A percentile compares a stretch with the other conserved stretches of the same genome.
Conservation (phyloP, 129 eudicot genomes). For the Saussurea involucrata region DNA sequence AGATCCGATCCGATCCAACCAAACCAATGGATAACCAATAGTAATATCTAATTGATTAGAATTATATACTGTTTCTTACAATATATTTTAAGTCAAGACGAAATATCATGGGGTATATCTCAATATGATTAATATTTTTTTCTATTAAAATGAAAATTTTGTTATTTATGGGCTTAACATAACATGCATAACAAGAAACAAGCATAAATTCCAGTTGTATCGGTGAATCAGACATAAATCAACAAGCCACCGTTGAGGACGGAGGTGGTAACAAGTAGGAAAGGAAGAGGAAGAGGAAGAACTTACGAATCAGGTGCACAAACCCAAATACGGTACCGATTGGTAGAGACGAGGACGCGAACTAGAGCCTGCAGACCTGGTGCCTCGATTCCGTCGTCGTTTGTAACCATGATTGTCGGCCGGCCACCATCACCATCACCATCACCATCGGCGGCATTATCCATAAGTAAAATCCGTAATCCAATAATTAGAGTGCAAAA, state of each 20-base stretch:
- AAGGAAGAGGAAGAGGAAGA: neutral
- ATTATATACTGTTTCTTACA: too few relatives aligned
- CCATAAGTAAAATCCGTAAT: too few relatives aligned
- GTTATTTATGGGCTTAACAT: neutral
- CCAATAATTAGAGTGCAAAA: neutral
- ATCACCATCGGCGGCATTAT: slow-evolving; percentile 13
- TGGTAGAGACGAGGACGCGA: slow-evolving; percentile 67
- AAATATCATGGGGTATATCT: too few relatives aligned
- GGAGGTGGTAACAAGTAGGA: too few relatives aligned
- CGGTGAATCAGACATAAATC: too few relatives aligned
- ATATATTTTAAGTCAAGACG: neutral
- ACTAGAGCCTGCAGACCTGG: slow-evolving; percentile 79
- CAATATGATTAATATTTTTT: too few relatives aligned
- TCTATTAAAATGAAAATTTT: neutral
- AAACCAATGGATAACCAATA: too few relatives aligned
- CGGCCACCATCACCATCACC: slow-evolving; percentile 8
- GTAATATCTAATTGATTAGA: too few relatives aligned
- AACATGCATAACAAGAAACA: too few relatives aligned
- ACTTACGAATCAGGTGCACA: slow-evolving; percentile 95
- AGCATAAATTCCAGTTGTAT: too few relatives aligned
- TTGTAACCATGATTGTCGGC: slow-evolving; percentile 78
- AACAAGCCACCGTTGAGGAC: too few relatives aligned
- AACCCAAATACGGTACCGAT: slow-evolving; percentile 60
- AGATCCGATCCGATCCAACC: neutral
- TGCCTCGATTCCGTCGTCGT: slow-evolving; percentile 95